Conservation (phyloP, 2,329 filamentous ascomycete species). For the Mycosphaerella sp. region DNA sequence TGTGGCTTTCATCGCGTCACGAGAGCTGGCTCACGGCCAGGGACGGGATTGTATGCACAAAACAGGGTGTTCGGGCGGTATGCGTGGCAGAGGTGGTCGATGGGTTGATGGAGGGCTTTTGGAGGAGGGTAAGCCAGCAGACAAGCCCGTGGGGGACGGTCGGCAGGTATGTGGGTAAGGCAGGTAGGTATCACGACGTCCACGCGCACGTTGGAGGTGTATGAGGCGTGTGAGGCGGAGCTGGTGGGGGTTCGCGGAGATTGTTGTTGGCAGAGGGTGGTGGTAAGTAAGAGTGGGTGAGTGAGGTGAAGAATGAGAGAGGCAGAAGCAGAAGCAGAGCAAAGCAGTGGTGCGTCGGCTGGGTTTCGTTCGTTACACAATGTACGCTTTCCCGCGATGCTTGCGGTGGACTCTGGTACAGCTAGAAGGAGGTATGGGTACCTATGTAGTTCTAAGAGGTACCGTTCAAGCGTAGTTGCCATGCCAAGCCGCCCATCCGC, state of each 20-base stretch:
- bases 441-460: too few relatives aligned
- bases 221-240: neutral
- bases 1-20: conserved; percentile 76
- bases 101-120: neutral
- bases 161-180: neutral
- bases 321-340: neutral
- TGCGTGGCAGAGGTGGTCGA: neutral
- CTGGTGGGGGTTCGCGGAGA: too few relatives aligned
- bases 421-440: neutral
- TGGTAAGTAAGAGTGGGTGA: too few relatives aligned
- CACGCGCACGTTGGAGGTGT: neutral
- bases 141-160: neutral
- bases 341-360: neutral
- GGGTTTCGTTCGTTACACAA: neutral
- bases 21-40: conserved; percentile 14
- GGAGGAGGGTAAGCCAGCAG: neutral
- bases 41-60: conserved; percentile 7
- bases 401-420: neutral
- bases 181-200: neutral
- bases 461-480: too few relatives aligned
- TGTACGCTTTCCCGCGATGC: neutral
- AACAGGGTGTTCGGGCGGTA: neutral
- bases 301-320: neutral
- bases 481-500: neutral
- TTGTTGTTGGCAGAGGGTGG: too few relatives aligned